phyloP scores from a whole-genome alignment of 148 eudicot species.

The Salicornia ramosissima region DNA sequence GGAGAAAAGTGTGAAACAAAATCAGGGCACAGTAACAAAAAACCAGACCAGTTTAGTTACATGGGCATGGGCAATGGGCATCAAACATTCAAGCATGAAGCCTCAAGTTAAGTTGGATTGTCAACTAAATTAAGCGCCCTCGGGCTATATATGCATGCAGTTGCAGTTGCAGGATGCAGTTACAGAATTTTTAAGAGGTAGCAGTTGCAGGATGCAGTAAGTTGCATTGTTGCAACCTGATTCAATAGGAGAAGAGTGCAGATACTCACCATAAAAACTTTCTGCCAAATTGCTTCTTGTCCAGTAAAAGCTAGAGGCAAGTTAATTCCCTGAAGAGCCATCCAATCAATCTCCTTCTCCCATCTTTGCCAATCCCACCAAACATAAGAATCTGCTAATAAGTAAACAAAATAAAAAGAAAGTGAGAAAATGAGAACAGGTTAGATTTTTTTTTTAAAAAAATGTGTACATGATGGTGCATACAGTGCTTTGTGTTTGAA shows the following conservation, averaged over 20 bases:
- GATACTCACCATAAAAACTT: slow-evolving; percentile 67
- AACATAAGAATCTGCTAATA: slow-evolving; percentile 73
- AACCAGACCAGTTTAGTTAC: not conserved
- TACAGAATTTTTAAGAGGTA: slow-evolving; percentile 1
- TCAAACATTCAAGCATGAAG: not conserved
- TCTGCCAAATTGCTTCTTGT: slow-evolving; percentile 98
- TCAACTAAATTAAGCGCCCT: slow-evolving; percentile 1
- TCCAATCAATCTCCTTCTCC: slow-evolving; percentile 99
- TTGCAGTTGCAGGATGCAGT: too few species aligned
- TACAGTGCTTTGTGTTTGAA: not conserved
- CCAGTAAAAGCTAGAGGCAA: slow-evolving; percentile 95
- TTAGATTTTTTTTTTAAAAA: too few species aligned
- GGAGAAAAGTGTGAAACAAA: not conserved
- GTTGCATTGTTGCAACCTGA: slow-evolving; percentile 10
- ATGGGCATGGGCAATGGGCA: too few species aligned
- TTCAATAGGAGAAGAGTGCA: not conserved
- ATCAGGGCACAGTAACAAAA: not conserved
- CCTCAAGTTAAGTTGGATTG: slow-evolving; percentile 1
- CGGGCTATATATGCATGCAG: not conserved
- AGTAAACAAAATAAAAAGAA: not conserved
- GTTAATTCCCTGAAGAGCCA: slow-evolving; percentile 98
- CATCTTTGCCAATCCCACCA: slow-evolving; percentile 99
- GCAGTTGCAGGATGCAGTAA: not conserved
- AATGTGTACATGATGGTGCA: not conserved
- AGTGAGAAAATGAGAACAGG: not conserved